Conservation (phyloP, 1,284 basidiomycete species). For the Megacollybia platyphylla region DNA sequence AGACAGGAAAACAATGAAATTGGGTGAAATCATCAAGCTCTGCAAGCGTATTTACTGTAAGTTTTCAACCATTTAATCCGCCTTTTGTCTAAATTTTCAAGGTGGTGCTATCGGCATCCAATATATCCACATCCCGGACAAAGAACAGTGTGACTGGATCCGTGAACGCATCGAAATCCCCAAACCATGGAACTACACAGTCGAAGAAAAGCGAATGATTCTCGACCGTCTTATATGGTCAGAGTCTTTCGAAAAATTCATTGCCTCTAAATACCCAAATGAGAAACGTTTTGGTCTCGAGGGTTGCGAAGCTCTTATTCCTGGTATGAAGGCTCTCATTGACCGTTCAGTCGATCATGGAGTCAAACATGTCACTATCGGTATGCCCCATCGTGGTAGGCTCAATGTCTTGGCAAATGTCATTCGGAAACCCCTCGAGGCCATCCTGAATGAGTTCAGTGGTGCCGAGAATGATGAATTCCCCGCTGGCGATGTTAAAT, state of each 20-base stretch:
- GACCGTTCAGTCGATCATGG: slow-evolving; percentile 96
- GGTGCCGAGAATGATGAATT: slow-evolving; percentile 62
- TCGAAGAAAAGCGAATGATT: slow-evolving; percentile 98
- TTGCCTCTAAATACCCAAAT: slow-evolving; percentile 97
- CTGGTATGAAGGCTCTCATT: slow-evolving; percentile 98
- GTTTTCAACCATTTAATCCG: slow-evolving; percentile 14
- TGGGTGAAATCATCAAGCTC: slow-evolving; percentile 87
- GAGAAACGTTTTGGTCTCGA: slow-evolving; percentile 99
- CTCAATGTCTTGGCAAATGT: slow-evolving; percentile 98
- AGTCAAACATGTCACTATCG: slow-evolving; percentile 92
- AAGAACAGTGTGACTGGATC: slow-evolving; percentile 99
- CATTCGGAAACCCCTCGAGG: slow-evolving; percentile 96
- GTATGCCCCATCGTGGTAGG: slow-evolving; percentile 99
- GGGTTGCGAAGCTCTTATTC: slow-evolving; percentile 95
- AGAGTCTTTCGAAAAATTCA: slow-evolving; percentile 97
- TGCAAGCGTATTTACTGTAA: slow-evolving; percentile 92
- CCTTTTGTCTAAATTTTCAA: slow-evolving; percentile 17
- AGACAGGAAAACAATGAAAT: slow-evolving; percentile 75
- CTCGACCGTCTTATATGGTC: slow-evolving; percentile 99
- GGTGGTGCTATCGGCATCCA: slow-evolving; percentile 92
- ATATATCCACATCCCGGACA: slow-evolving; percentile 97
- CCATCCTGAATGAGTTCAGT: slow-evolving; percentile 95
- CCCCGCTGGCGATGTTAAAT: slow-evolving; percentile 97
- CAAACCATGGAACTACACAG: slow-evolving; percentile 95
- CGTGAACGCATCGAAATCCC: slow-evolving; percentile 94